Percentiles rank a stretch among this genome's conserved stretches.
Conservation (phyloP, 495 filamentous ascomycete genomes). For the Neurospora sp. region DNA sequence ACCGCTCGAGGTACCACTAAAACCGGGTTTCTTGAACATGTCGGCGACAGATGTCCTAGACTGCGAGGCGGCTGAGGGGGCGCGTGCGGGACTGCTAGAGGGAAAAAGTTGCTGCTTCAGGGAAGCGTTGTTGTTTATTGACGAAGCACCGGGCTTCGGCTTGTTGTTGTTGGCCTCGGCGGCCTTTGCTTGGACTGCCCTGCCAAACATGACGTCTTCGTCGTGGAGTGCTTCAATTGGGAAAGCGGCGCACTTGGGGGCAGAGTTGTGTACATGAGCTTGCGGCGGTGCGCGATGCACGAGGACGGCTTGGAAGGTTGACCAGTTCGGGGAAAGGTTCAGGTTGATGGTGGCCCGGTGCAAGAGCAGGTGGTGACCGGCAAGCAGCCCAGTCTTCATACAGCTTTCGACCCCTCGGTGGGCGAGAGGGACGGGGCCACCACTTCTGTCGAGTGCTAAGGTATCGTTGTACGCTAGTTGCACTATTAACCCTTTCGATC, state of each 20-base stretch:
- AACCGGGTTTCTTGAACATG: slow-evolving; percentile 12
- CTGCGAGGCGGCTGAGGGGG: slow-evolving; percentile 10
- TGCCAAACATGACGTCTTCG: slow-evolving; percentile 13
- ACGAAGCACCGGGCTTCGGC: slow-evolving; percentile 11
- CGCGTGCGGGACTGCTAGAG: slow-evolving; percentile 33
- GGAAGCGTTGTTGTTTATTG: slow-evolving; percentile 10
- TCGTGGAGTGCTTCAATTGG: neutral
- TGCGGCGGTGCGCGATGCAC: neutral
- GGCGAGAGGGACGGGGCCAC: neutral
- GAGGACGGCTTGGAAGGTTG: neutral
- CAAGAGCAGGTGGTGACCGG: slow-evolving; percentile 14
- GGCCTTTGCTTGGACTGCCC: slow-evolving; percentile 10
- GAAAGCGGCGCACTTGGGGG: neutral
- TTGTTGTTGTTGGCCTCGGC: slow-evolving; percentile 6
- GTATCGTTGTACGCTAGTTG: neutral
- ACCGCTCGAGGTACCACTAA: neutral
- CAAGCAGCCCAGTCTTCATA: slow-evolving; percentile 20
- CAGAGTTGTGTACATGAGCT: slow-evolving; percentile 6
- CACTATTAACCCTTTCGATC: neutral
- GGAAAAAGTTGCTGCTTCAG: slow-evolving; percentile 38
- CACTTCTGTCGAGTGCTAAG: neutral
- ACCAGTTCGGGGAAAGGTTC: neutral
- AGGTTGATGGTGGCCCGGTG: slow-evolving; percentile 13
- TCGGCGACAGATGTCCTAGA: slow-evolving; percentile 20
- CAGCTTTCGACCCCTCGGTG: slow-evolving; percentile 8